Conservation (phyloP, 208 protist species). For the Trypanosoma mega region DNA sequence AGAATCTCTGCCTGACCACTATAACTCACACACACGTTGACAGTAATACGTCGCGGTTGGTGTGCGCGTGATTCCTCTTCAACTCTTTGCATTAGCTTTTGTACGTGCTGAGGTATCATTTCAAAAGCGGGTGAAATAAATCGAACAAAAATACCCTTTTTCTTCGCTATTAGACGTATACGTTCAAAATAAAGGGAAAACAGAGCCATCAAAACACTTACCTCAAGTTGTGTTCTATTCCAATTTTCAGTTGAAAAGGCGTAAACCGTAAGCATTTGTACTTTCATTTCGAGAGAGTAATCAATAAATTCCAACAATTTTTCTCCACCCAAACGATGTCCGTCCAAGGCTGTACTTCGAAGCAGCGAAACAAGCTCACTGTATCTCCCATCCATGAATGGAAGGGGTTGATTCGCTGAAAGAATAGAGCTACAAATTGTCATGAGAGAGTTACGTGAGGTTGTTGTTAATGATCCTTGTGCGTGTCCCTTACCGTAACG, state of each 20-base stretch:
- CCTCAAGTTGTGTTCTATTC: constrained; percentile 59
- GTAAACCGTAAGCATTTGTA: constrained; percentile 86
- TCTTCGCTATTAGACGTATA: constrained; percentile 44
- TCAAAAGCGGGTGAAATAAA: constrained; percentile 73
- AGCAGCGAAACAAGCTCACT: constrained; percentile 39
- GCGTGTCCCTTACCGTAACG: constrained; percentile 45
- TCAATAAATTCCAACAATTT: constrained; percentile 79
- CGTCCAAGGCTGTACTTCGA: constrained; percentile 57
- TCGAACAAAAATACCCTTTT: constrained; percentile 82
- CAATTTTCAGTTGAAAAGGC: constrained; percentile 92
- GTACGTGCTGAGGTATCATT: constrained; percentile 47
- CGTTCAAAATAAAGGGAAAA: constrained; percentile 83
- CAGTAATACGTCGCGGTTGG: constrained; percentile 46
- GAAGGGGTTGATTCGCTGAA: neutral
- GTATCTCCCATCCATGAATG: constrained; percentile 27
- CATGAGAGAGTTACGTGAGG: neutral
- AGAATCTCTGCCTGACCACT: constrained; percentile 76
- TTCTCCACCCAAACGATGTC: constrained; percentile 76
- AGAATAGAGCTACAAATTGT: constrained; percentile 19
- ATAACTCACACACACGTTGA: constrained; percentile 91
- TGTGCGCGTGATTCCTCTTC: constrained; percentile 61
- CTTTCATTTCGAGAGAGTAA: constrained; percentile 55
- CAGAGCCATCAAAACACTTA: constrained; percentile 81
- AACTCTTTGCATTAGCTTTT: constrained; percentile 60
- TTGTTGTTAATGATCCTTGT: neutral